A percentile compares a stretch with the other conserved stretches of the same genome.
phyloP scores from a whole-genome alignment of 202 grass and related monocot species.

The Carex sylvatica region DNA sequence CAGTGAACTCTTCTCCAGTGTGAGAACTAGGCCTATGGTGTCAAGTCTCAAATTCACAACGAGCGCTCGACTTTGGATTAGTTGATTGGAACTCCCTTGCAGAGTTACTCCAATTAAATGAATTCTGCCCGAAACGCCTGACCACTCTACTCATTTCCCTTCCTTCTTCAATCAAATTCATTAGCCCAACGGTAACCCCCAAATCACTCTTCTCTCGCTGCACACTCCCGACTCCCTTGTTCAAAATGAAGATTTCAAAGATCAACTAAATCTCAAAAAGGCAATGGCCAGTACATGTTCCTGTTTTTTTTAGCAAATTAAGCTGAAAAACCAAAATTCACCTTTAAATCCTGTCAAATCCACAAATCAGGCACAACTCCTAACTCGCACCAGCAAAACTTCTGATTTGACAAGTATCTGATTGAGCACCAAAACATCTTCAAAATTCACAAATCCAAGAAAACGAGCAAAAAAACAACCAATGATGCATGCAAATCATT shows the following conservation, averaged over 20 bases:
- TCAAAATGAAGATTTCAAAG: background rate
- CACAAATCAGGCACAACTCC: background rate
- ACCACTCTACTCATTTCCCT: no score
- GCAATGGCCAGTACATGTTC: background rate
- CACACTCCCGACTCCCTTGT: background rate
- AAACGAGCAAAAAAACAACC: background rate
- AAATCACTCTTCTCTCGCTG: no score
- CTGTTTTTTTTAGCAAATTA: background rate
- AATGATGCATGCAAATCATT: background rate
- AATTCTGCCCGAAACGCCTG: no score
- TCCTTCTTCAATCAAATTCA: no score
- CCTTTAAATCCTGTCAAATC: background rate
- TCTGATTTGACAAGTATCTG: background rate
- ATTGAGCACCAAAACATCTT: background rate
- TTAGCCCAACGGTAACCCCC: no score
- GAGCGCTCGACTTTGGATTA: no score
- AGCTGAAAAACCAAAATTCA: background rate
- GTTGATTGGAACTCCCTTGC: no score
- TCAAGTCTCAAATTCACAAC: no score
- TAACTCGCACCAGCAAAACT: background rate
- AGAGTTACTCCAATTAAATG: no score
- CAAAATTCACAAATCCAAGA: background rate
- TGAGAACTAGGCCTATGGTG: no score
- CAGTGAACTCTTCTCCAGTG: no score
- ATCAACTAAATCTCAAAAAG: background rate